Percentiles rank a stretch among this genome's conserved stretches.
Evolutionary conservation across 2,329 filamentous ascomycete genomes (phyloP).

Genomic region (Xylariales sp.): DNA sequence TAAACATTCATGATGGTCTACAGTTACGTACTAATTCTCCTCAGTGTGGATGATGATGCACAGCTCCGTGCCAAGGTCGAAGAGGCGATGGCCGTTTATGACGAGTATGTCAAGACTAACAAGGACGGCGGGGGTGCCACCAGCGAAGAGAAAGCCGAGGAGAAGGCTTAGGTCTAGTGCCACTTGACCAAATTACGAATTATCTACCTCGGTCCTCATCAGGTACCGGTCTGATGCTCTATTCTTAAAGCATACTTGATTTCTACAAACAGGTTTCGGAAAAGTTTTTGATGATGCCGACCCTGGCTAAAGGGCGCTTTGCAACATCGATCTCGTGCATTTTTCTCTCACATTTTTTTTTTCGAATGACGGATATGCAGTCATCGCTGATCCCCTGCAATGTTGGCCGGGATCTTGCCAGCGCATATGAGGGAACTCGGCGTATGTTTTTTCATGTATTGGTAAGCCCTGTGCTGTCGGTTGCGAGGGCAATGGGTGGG

Average conservation of each 20-base stretch:
- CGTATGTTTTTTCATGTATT: conserved; percentile 50
- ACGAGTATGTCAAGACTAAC: conserved; percentile 95
- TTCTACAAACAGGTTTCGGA: conserved; percentile 48
- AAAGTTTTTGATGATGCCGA: conserved; percentile 50
- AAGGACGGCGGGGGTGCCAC: conserved; percentile 63
- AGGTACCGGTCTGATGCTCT: conserved; percentile 34
- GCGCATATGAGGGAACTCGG: conserved; percentile 41
- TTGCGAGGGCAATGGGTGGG: conserved; percentile 44
- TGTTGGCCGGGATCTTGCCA: conserved; percentile 39
- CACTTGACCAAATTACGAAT: conserved; percentile 24
- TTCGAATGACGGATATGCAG: conserved; percentile 34
- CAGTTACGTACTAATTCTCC: conserved; percentile 42
- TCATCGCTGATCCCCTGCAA: conserved; percentile 31
- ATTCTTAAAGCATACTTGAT: conserved; percentile 39
- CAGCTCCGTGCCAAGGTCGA: conserved; percentile 96
- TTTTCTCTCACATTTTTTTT: conserved; percentile 41
- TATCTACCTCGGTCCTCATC: conserved; percentile 31
- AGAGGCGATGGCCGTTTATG: conserved; percentile 95
- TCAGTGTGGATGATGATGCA: conserved; percentile 86
- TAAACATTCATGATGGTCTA: conserved; percentile 49
- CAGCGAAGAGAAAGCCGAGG: conserved; percentile 65
- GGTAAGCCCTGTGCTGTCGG: conserved; percentile 50
- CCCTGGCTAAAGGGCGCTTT: conserved; percentile 38
- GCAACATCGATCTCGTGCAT: conserved; percentile 50
- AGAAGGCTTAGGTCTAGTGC: conserved; percentile 60